Evolutionary conservation across 2,329 filamentous ascomycete species (phyloP).

Genomic region (Claviceps paspali): DNA sequence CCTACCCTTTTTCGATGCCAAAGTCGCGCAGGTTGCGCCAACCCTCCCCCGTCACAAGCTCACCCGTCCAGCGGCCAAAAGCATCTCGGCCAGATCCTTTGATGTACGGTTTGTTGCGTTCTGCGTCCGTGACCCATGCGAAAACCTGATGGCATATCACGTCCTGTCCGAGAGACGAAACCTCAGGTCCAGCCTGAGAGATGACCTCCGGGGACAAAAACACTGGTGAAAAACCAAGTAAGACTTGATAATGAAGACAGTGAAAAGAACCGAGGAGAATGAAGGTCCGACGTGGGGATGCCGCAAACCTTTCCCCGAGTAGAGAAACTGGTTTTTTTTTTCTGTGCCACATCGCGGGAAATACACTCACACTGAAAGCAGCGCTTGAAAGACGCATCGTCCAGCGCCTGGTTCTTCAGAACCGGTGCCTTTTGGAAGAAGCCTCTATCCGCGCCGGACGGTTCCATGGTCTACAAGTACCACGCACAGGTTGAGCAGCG

Average conservation of each 20-base stretch:
- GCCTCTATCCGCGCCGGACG: constrained; percentile 30
- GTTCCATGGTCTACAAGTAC: constrained; percentile 21
- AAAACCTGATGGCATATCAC: constrained; percentile 41
- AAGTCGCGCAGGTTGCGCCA: constrained; percentile 49
- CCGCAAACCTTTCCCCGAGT: no score
- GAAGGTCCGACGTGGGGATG: no score
- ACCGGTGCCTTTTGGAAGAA: constrained; percentile 42
- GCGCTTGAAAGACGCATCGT: constrained; percentile 37
- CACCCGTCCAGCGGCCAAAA: constrained; percentile 43
- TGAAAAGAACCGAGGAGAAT: not conserved
- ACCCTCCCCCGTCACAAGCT: constrained; percentile 48
- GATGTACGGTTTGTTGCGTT: constrained; percentile 47
- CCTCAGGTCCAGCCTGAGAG: constrained; percentile 24
- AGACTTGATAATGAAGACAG: not conserved
- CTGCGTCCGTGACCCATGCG: constrained; percentile 45
- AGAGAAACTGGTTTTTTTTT: no score
- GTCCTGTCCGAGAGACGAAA: constrained; percentile 32
- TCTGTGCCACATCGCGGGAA: no score
- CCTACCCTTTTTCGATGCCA: constrained; percentile 37
- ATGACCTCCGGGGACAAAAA: constrained; percentile 30
- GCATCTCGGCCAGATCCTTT: constrained; percentile 40
- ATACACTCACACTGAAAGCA: constrained; percentile 30
- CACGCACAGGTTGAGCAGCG: not conserved
- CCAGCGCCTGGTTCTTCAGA: constrained; percentile 39
- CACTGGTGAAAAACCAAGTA: constrained; percentile 18